Evolutionary conservation across 768 basidiomycete genomes (phyloP).

Genomic region (Lactarius sp.): DNA sequence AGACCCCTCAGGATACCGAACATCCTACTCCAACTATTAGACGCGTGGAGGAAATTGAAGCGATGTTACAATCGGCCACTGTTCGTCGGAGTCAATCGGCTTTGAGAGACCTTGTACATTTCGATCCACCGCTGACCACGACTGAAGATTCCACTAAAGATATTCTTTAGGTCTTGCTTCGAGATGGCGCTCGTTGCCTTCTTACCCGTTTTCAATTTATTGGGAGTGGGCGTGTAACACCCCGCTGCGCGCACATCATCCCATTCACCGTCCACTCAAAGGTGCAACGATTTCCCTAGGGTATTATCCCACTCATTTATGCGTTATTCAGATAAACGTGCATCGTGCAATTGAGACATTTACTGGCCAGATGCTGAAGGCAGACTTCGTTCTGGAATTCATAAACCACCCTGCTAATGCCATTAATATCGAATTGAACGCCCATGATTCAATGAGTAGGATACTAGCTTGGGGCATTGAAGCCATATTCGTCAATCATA

Average conservation of each 20-base stretch:
- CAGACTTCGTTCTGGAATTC: too few species aligned
- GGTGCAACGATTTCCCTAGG: too few species aligned
- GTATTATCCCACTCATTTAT: too few species aligned
- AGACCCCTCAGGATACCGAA: too few species aligned
- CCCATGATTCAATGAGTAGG: too few species aligned
- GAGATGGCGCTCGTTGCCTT: not conserved
- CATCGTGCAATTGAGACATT: too few species aligned
- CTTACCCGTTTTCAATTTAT: not conserved
- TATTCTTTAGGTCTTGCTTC: not conserved
- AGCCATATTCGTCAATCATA: too few species aligned
- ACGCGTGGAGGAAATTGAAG: not conserved
- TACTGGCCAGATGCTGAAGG: too few species aligned
- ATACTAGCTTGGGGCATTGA: too few species aligned
- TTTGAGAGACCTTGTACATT: not conserved
- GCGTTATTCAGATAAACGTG: too few species aligned
- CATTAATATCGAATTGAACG: too few species aligned
- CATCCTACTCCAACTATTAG: not conserved
- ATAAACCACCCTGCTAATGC: too few species aligned
- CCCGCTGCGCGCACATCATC: not conserved
- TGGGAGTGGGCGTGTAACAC: not conserved
- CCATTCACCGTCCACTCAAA: not conserved
- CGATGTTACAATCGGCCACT: not conserved
- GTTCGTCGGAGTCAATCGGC: not conserved
- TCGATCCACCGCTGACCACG: not conserved
- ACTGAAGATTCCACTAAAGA: not conserved